A percentile compares a stretch with the other conserved stretches of the same genome.
Evolutionary conservation across 2,329 filamentous ascomycete species (phyloP).

Genomic region (Beauveria australis): DNA sequence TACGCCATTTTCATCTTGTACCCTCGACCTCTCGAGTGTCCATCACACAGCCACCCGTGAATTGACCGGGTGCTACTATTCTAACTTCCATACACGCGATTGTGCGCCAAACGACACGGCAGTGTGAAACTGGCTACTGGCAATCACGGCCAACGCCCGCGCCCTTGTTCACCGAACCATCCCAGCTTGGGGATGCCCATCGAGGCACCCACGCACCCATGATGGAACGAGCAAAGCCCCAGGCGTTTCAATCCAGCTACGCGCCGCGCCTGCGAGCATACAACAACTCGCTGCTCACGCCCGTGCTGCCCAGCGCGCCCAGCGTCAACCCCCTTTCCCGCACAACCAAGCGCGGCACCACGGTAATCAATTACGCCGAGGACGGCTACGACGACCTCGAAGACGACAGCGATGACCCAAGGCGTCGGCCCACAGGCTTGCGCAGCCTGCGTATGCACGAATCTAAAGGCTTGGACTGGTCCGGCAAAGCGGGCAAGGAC

Average conservation of each 20-base stretch:
- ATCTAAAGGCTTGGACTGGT: slow-evolving; percentile 51
- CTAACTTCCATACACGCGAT: not conserved
- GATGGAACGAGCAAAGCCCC: slow-evolving; percentile 54
- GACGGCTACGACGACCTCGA: slow-evolving; percentile 81
- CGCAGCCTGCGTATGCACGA: slow-evolving; percentile 77
- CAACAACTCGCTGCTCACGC: slow-evolving; percentile 84
- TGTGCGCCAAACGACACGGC: not conserved
- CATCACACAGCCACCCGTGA: not conserved
- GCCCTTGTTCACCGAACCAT: not conserved
- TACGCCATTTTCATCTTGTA: slow-evolving; percentile 5
- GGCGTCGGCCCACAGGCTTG: slow-evolving; percentile 74
- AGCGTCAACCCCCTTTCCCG: slow-evolving; percentile 61
- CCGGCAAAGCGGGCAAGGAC: slow-evolving; percentile 78
- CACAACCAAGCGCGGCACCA: slow-evolving; percentile 95
- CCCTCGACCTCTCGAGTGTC: not conserved
- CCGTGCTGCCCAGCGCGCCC: slow-evolving; percentile 62
- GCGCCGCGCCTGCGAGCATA: slow-evolving; percentile 84
- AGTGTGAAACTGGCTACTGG: not conserved
- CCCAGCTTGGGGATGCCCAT: slow-evolving; percentile 1
- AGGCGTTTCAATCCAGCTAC: slow-evolving; percentile 86
- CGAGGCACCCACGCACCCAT: slow-evolving; percentile 14
- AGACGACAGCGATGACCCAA: slow-evolving; percentile 64
- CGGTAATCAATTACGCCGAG: slow-evolving; percentile 95
- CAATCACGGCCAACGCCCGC: not conserved
- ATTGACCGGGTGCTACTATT: not conserved